Base-by-base conservation (phyloP, 441 rosid genomes). In the Mallotus repandus region DNA sequence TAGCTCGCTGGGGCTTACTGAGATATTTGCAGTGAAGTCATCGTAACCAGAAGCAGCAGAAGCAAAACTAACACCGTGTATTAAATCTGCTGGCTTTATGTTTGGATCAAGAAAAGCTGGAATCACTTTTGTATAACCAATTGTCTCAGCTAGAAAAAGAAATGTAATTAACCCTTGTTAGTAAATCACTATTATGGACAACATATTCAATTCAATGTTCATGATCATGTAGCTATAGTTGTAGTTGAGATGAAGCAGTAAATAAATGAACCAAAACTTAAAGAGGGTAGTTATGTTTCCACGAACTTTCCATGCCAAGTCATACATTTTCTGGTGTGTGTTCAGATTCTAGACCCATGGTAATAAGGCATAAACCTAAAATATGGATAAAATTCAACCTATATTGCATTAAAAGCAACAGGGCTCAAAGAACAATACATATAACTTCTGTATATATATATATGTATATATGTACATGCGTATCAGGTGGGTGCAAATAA, bases 31-130 rank as follows among this genome's bases (percentile, higher is more conserved):
- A 9, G 98, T 93, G 63, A 89, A 84, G 60, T 89, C 94, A 49
- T 91, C 96, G 43, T 91, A 93, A 32, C 98, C 98, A 35, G 98
- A 89, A 82, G 84, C 97, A 22, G 98, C 93, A 9, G 98, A 93
- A 52, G 96, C 97, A 77, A 93, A 91, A 77, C 98, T 93, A 69
- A 89, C 96, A 13, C 97, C 97, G 59, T 82, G 88, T 69, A 82
- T 62, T 61, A 93, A 68, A 67, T 91, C 88, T 12, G 46, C 18
- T 62, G 75, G 78, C 60, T 80, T 88, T 74, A 87, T 45, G 21
- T 74, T 72, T 62, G 89, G 87, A 76, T 89, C 89, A 48, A 91
- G 96, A 80, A 84, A 93, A 16, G 91, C 93, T 29, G 96, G 90
- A 67, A 91, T 72, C 14, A 77, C 79, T 69, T 76, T 86, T 38